A percentile compares a stretch with the other conserved stretches of the same genome.
phyloP scores from a whole-genome alignment of 2,329 filamentous ascomycete genomes.

The Colletotrichum acutatum region DNA sequence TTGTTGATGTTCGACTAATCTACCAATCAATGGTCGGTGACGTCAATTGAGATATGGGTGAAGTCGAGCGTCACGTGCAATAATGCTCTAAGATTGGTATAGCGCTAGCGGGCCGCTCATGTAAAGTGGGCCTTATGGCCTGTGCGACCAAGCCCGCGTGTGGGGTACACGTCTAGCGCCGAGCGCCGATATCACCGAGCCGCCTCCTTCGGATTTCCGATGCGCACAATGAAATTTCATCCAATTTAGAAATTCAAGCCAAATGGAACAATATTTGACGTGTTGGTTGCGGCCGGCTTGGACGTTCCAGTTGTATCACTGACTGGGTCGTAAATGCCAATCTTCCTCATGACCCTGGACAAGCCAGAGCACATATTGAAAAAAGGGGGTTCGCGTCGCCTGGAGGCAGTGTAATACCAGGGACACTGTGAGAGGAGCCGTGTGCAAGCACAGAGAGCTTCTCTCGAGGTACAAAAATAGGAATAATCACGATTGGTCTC shows the following conservation, averaged over 20 bases:
- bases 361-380: slow-evolving; percentile 69
- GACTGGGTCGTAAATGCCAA: too few relatives aligned
- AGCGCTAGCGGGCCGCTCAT: fast-evolving
- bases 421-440: slow-evolving; percentile 75
- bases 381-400: slow-evolving; percentile 74
- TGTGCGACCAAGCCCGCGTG: fast-evolving
- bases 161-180: not conserved
- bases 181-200: not conserved
- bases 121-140: not conserved
- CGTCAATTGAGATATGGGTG: too few relatives aligned
- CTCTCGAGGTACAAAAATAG: slow-evolving; percentile 74
- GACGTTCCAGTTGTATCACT: too few relatives aligned
- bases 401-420: slow-evolving; percentile 80
- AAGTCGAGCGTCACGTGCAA: too few relatives aligned
- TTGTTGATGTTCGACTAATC: too few relatives aligned
- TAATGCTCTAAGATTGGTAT: not conserved
- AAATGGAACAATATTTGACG: too few relatives aligned
- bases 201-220: not conserved
- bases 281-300: too few relatives aligned
- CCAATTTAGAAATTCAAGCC: too few relatives aligned
- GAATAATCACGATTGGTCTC: slow-evolving; percentile 82
- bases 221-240: too few relatives aligned
- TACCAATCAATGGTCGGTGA: too few relatives aligned
- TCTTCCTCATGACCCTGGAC: slow-evolving; percentile 68
- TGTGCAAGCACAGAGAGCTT: slow-evolving; percentile 79